Percentiles rank a stretch among this genome's conserved stretches.
Conservation (phyloP, 1,284 basidiomycete genomes). For the Ganoderma lingzhi region DNA sequence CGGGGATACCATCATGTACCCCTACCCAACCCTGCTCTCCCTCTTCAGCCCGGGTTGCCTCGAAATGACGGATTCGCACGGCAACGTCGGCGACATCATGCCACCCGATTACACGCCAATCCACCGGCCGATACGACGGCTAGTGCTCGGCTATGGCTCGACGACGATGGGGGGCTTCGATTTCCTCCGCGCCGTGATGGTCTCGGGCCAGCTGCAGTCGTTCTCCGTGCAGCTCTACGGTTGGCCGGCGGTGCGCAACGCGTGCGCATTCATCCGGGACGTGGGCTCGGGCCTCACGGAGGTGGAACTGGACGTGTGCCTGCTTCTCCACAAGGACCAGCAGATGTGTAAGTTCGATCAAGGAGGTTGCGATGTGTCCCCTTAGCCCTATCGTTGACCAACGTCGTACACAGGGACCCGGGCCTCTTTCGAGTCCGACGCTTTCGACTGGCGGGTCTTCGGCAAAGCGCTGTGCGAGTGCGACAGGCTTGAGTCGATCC, state of each 20-base stretch:
- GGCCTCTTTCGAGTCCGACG: not conserved
- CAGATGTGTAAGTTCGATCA: slow-evolving; percentile 8
- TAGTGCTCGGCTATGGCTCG: not conserved
- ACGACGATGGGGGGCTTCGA: not conserved
- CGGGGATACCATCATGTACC: not conserved
- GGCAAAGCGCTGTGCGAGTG: not conserved
- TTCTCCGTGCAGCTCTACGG: not conserved
- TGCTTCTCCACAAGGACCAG: not conserved
- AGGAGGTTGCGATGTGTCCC: no score
- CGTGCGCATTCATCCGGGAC: not conserved
- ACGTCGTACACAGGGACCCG: not conserved
- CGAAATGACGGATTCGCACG: not conserved
- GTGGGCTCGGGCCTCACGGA: not conserved
- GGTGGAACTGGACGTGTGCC: not conserved
- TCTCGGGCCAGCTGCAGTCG: not conserved
- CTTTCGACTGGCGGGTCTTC: not conserved
- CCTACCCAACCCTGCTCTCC: not conserved
- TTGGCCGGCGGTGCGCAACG: not conserved
- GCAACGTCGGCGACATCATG: not conserved
- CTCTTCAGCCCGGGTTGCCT: not conserved
- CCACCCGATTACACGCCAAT: not conserved
- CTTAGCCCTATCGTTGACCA: not conserved
- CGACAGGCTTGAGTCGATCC: not conserved
- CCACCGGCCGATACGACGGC: not conserved
- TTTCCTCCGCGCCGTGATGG: slow-evolving; percentile 11